Base-by-base conservation (phyloP, 73 alveolate species). In the Tetrahymena thermophila region DNA sequence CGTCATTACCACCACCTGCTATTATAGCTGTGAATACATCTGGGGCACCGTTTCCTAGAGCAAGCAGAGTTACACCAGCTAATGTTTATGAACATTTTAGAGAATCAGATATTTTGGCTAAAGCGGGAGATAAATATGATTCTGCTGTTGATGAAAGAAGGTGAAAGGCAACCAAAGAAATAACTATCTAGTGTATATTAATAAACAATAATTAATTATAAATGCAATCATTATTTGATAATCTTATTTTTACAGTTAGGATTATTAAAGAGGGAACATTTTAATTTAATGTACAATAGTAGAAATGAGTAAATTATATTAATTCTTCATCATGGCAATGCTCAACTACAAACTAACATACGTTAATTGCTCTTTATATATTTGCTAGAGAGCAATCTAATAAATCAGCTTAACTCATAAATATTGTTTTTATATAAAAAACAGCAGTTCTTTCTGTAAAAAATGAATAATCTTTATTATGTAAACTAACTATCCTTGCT, bases 31-130 rank as follows among this genome's bases (percentile, higher is more conserved):
- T 97, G 85, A 99, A 95, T n/a, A 99, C 99, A 96, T 99, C 99
- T 55, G 99, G 99, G 7, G 99, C 99, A n/a, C 99, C 99, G 96
- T 98, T 99, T 15, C 99, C 99, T 85, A 99, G 98, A 57, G 99
- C 99, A 50, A 99, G 97, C 15, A 99, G 94, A 23, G 99, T 99
- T 10, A 98, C 98, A 56, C 99, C 98, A 15, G 89, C 89, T n/a
- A 71, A 28, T 19, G 35, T 71, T 71, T 71, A 71, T 11, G 89
- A 71, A 11, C 89, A 71, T 71, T 71, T 71, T 1, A 71, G 37
- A 19, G 89, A 28, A 71, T 71, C 89, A 28, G 89, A 71, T 28
- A 71, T 71, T 31, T 71, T 71, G 9, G 89, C 89, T 71, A 71
- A 71, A 71, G 89, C 89, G 11, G 89, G 89, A 31, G 89, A 71